Percentiles rank a stretch among this genome's conserved stretches.
These are phyloP conservation scores for Rhododendron griersonianum DNA, from an alignment of 148 eudicot species.

Conservation along the genomic window DNA sequence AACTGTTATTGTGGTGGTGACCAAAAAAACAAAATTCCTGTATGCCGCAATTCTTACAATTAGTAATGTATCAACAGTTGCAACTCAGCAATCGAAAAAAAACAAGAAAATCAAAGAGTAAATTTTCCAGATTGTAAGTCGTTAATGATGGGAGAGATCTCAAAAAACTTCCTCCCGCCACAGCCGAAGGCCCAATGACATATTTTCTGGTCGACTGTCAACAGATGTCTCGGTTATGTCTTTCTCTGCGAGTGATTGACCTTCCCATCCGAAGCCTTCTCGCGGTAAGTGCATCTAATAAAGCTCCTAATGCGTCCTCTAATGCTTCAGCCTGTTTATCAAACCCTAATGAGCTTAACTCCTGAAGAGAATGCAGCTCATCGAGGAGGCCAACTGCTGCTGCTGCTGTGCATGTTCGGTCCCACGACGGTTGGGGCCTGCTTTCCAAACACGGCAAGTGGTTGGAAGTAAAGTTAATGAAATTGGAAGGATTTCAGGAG, in stretches of 20 bases:
- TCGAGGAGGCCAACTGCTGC: slow-evolving; percentile 80
- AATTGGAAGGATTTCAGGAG: neutral
- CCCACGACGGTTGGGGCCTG: slow-evolving; percentile 98
- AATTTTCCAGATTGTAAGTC: neutral
- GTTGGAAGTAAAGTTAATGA: neutral
- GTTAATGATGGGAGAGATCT: neutral
- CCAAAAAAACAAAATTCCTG: too few relatives aligned
- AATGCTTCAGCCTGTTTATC: slow-evolving; percentile 65
- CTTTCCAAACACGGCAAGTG: slow-evolving; percentile 5
- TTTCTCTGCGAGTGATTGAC: slow-evolving; percentile 67
- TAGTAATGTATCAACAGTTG: neutral
- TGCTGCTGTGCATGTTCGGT: slow-evolving; percentile 95
- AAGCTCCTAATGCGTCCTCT: slow-evolving; percentile 55
- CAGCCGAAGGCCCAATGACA: neutral
- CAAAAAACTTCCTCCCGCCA: slow-evolving; percentile 8
- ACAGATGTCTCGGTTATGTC: slow-evolving; percentile 39
- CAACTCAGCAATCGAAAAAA: neutral
- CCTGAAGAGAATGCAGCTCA: slow-evolving; percentile 64
- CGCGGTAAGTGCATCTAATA: slow-evolving; percentile 64
- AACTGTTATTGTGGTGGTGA: too few relatives aligned
- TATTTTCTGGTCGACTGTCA: slow-evolving; percentile 16
- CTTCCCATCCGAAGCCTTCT: slow-evolving; percentile 85
- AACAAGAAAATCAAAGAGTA: neutral
- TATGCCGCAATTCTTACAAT: neutral
- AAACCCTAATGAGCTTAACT: slow-evolving; percentile 47